Conservation (phyloP, 352 stramenopile genomes). For the Globisporangium okanoganense region DNA sequence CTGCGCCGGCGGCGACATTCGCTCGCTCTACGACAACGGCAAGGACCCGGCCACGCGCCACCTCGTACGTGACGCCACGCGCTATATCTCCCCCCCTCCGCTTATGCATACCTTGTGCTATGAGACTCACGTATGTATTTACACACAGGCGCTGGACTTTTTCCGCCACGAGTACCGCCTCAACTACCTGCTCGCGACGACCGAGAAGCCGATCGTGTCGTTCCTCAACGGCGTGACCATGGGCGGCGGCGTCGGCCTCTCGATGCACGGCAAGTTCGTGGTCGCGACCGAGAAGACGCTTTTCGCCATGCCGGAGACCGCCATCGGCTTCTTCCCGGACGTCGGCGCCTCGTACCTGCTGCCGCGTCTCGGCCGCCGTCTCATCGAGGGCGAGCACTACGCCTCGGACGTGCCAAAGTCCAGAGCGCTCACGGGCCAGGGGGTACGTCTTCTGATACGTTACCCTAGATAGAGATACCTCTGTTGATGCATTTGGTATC, state of each 20-base stretch:
- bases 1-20: constrained; percentile 95
- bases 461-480: background rate
- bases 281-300: constrained; percentile 96
- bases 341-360: constrained; percentile 94
- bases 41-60: constrained; percentile 66
- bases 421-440: constrained; percentile 65
- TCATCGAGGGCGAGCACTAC: constrained; percentile 71
- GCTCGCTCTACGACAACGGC: constrained; percentile 82
- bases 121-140: background rate
- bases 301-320: constrained; percentile 99
- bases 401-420: constrained; percentile 65
- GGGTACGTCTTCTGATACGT: constrained; percentile 28
- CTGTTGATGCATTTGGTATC: background rate
- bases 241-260: constrained; percentile 97
- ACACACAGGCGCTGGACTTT: constrained; percentile 74
- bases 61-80: constrained; percentile 19
- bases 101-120: background rate
- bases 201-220: constrained; percentile 87
- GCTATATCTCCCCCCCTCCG: background rate
- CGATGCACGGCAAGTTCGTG: constrained; percentile 95
- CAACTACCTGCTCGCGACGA: constrained; percentile 88
- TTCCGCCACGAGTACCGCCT: constrained; percentile 96
- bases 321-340: constrained; percentile 98
- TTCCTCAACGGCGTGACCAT: constrained; percentile 98
- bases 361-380: constrained; percentile 75